A percentile compares a stretch with the other conserved stretches of the same genome.
These are phyloP conservation scores for Chloranthus sessilifolius DNA, from an alignment of 164 flowering plant species.

Conservation along the genomic window DNA sequence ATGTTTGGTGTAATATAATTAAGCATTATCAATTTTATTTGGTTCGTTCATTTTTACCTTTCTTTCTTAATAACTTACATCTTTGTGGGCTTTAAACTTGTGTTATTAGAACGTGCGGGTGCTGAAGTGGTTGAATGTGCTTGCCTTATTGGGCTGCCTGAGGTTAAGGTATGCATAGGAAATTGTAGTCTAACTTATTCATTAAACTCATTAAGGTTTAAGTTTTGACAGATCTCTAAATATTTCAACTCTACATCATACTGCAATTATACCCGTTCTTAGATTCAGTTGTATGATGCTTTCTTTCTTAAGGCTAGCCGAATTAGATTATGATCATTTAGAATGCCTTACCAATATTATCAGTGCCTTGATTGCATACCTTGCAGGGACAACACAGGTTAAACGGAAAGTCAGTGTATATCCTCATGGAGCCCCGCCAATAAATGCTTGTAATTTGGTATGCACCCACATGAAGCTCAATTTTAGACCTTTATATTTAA, in stretches of 20 bases:
- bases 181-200: background rate
- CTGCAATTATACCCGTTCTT: too few relatives aligned
- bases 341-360: too few relatives aligned
- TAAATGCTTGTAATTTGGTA: slow-evolving; percentile 1
- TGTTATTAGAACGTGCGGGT: slow-evolving; percentile 56
- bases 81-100: background rate
- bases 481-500: too few relatives aligned
- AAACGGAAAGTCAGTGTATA: slow-evolving; percentile 66
- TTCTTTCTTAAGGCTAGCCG: too few relatives aligned
- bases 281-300: too few relatives aligned
- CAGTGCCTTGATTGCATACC: too few relatives aligned
- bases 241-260: too few relatives aligned
- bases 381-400: slow-evolving; percentile 56
- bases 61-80: background rate
- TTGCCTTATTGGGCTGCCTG: slow-evolving; percentile 81
- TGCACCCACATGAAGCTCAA: too few relatives aligned
- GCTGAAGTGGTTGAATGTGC: slow-evolving; percentile 95
- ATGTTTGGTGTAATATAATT: background rate
- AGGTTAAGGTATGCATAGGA: slow-evolving; percentile 47
- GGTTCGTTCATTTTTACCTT: background rate
- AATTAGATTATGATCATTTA: too few relatives aligned
- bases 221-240: background rate
- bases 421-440: slow-evolving; percentile 70
- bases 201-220: background rate
- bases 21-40: background rate